Conservation (phyloP, 2,329 filamentous ascomycete genomes). For the Xylariaceae sp. region DNA sequence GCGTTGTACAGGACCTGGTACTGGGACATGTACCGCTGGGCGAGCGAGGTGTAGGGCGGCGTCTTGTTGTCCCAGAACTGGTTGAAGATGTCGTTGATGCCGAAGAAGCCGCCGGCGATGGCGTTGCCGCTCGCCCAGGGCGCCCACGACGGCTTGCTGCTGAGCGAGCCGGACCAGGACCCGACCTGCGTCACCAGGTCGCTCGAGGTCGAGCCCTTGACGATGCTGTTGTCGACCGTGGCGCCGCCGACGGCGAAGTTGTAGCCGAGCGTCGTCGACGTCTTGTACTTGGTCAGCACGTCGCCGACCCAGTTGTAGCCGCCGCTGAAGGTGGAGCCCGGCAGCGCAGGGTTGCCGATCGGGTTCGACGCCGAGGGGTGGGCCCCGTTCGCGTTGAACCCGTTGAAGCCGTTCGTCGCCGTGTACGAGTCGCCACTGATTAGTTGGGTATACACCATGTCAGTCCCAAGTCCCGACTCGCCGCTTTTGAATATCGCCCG, state of each 20-base stretch:
- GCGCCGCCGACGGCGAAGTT: slow-evolving; percentile 6
- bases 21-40: slow-evolving; percentile 2
- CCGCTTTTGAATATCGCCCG: too few relatives aligned
- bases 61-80: slow-evolving; percentile 1
- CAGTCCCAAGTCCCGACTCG: background rate
- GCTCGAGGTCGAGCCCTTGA: slow-evolving; percentile 3
- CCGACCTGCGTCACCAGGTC: slow-evolving; percentile 3
- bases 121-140: background rate
- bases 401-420: slow-evolving; percentile 3
- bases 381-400: background rate
- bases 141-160: slow-evolving; percentile 1
- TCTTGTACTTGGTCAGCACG: slow-evolving; percentile 1
- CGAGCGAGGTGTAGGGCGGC: background rate
- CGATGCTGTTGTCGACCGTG: slow-evolving; percentile 5
- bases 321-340: slow-evolving; percentile 2
- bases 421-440: slow-evolving; percentile 7
- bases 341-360: slow-evolving; percentile 5
- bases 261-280: slow-evolving; percentile 3
- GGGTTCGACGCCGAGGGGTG: slow-evolving; percentile 5
- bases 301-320: slow-evolving; percentile 3
- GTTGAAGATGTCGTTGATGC: slow-evolving; percentile 6
- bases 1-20: slow-evolving; percentile 3
- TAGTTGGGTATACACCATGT: background rate
- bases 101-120: slow-evolving; percentile 5
- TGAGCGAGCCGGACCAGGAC: background rate